Percentiles rank a stretch among this genome's conserved stretches.
These are phyloP conservation scores for Samsoniella hepiali DNA, from an alignment of 2,329 filamentous ascomycete species.

Conservation along the genomic window DNA sequence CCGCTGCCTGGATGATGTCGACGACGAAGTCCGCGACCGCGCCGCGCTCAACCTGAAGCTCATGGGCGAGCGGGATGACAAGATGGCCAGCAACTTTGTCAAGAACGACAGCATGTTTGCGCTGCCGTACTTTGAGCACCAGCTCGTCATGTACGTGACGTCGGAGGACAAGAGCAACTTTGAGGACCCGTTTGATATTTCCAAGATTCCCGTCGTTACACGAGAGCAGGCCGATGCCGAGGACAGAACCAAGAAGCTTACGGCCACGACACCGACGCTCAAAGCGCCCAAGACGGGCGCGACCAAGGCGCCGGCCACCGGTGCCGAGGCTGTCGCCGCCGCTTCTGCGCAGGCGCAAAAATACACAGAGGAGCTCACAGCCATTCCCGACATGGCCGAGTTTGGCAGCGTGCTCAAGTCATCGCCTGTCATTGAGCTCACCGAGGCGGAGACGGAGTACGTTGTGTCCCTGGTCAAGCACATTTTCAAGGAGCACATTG, in stretches of 20 bases:
- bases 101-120: conserved; percentile 98
- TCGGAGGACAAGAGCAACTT: conserved; percentile 87
- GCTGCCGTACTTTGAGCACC: conserved; percentile 90
- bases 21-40: conserved; percentile 95
- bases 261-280: conserved; percentile 84
- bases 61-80: conserved; percentile 89
- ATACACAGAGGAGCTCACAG: conserved; percentile 81
- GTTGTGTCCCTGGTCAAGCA: conserved; percentile 93
- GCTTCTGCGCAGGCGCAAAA: conserved; percentile 80
- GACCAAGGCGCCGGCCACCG: conserved; percentile 64
- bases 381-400: conserved; percentile 85
- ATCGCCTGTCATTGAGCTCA: conserved; percentile 79
- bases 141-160: conserved; percentile 96
- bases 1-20: conserved; percentile 90
- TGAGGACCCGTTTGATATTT: conserved; percentile 81
- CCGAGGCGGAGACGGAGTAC: conserved; percentile 96
- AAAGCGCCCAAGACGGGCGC: conserved; percentile 85
- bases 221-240: conserved; percentile 95
- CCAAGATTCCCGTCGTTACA: conserved; percentile 86
- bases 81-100: conserved; percentile 81
- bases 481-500: conserved; percentile 94
- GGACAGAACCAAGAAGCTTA: conserved; percentile 96
- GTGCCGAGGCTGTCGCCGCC: conserved; percentile 71
- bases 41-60: conserved; percentile 88
- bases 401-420: conserved; percentile 93